Percentiles rank a stretch among this genome's conserved stretches.
These are phyloP conservation scores for Exophiala sp. DNA, from an alignment of 2,329 filamentous ascomycete species.

Conservation along the genomic window DNA sequence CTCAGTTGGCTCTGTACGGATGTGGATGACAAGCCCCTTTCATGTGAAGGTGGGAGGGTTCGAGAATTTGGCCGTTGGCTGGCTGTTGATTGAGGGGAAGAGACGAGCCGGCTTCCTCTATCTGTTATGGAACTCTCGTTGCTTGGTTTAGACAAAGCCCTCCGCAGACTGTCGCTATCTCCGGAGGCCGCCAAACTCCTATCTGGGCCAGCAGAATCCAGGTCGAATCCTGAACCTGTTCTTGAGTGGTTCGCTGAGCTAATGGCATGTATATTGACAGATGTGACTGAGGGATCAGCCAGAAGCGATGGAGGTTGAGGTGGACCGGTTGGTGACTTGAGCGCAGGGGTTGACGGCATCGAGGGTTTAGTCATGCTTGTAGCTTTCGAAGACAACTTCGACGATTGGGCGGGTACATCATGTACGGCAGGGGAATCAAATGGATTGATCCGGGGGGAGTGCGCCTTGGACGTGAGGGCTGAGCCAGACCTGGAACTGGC, in stretches of 20 bases:
- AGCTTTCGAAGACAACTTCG: slow-evolving; percentile 39
- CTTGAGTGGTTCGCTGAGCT: slow-evolving; percentile 22
- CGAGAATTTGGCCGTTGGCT: slow-evolving; percentile 9
- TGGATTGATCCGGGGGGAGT: slow-evolving; percentile 21
- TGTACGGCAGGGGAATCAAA: slow-evolving; percentile 15
- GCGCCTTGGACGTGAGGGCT: slow-evolving; percentile 21
- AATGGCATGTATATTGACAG: slow-evolving; percentile 38
- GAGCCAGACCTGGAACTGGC: slow-evolving; percentile 20
- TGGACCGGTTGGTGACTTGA: slow-evolving; percentile 37
- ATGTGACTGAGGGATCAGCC: slow-evolving; percentile 44
- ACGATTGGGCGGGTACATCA: slow-evolving; percentile 30
- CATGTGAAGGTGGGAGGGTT: slow-evolving; percentile 13
- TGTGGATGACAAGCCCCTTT: slow-evolving; percentile 15
- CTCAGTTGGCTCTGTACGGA: slow-evolving; percentile 18
- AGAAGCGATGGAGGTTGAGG: slow-evolving; percentile 34
- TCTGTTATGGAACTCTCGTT: slow-evolving; percentile 27
- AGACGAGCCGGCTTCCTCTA: slow-evolving; percentile 12
- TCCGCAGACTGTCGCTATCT: slow-evolving; percentile 24
- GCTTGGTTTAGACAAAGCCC: slow-evolving; percentile 30
- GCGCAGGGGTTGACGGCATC: slow-evolving; percentile 33
- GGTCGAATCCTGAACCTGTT: slow-evolving; percentile 23
- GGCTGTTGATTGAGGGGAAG: slow-evolving; percentile 15
- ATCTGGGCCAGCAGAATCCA: slow-evolving; percentile 17
- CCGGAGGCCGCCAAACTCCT: slow-evolving; percentile 13
- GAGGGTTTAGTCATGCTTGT: slow-evolving; percentile 41